Evolutionary conservation across 164 flowering plant species (phyloP), one percentile per base, ranked within the genome.

Genomic region (Euptelea pleiosperma): DNA sequence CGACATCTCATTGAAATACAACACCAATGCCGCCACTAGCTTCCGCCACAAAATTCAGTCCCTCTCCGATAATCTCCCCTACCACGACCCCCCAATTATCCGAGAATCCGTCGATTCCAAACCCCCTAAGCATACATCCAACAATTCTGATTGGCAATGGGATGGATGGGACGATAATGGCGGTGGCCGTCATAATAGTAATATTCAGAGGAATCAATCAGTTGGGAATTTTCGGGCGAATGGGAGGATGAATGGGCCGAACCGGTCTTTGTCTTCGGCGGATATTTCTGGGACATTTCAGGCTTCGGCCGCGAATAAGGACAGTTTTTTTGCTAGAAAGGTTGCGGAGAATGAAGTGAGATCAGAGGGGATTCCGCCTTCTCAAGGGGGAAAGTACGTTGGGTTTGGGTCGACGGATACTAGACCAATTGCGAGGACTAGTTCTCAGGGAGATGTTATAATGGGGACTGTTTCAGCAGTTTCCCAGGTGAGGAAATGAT

Each of bases 341-440:
- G 15, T 66, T 7, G 53, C 60, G 8, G 52, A 57, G 50, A 61
- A 67, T 61, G 61, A 42, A 22, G 4, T 14, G 40, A 67, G 36
- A 31, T 62, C 71, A 6, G 71, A 40, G 50, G 66, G 66, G 2
- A 49, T 61, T 28, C 66, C 57, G 16, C 71, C 66, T n/a, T 67
- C 71, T 31, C 65, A 49, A 62, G 71, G 71, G 4, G 71, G 71
- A 10, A 67, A 56, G 46, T 67, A 56, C 42, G 62, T 67, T 10
- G 71, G 71, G 39, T 67, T 67, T 62, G 66, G 66, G 31, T 67
- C 71, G 12, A 42, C 40, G 1, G 55, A 52, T 18, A 19, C 57
- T 0, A 18, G 58, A 25, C 19, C 52, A 18, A 24, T 52, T 19
- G n/a, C 36, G 15, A 56, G 62, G 57, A 18, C 37, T 35, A 40